phyloP scores from a whole-genome alignment of 306 rosid species.

The Vigna trinervia region DNA sequence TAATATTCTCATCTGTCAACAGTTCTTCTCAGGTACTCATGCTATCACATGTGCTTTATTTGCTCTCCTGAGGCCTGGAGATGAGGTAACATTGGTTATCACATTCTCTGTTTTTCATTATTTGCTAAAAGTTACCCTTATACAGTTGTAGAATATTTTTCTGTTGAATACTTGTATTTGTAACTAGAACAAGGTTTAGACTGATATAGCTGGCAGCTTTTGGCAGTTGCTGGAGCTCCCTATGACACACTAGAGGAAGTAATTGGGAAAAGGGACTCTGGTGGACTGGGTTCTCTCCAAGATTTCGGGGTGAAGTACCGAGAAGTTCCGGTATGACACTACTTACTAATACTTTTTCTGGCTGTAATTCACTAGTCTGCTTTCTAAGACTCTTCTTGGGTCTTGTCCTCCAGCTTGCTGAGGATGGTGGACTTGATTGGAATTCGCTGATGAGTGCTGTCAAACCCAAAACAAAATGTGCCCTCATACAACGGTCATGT shows the following conservation, averaged over 20 bases:
- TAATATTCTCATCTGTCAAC: constrained; percentile 48
- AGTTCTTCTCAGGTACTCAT: constrained; percentile 99
- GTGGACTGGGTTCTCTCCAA: constrained; percentile 84
- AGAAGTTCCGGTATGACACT: constrained; percentile 82
- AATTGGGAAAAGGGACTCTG: constrained; percentile 87
- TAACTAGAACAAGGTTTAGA: constrained; percentile 46
- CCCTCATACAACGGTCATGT: constrained; percentile 91
- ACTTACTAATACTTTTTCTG: constrained; percentile 10
- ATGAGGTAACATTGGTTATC: constrained; percentile 68
- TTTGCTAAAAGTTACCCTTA: constrained; percentile 28
- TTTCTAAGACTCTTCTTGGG: constrained; percentile 11
- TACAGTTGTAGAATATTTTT: constrained; percentile 3
- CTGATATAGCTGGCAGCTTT: constrained; percentile 75
- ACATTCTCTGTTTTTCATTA: constrained; percentile 35
- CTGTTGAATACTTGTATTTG: constrained; percentile 21
- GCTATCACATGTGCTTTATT: constrained; percentile 91
- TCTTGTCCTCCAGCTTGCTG: constrained; percentile 66
- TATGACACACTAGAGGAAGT: constrained; percentile 96
- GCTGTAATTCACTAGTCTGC: constrained; percentile 32
- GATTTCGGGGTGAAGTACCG: constrained; percentile 91
- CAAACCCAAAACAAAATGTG: constrained; percentile 83
- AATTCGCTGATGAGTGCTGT: constrained; percentile 65
- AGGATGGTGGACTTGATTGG: constrained; percentile 90
- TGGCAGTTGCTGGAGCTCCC: constrained; percentile 99
- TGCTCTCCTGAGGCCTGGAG: constrained; percentile 85